Conservation (phyloP, 2,329 filamentous ascomycete genomes). For the Cladophialophora yegresii region DNA sequence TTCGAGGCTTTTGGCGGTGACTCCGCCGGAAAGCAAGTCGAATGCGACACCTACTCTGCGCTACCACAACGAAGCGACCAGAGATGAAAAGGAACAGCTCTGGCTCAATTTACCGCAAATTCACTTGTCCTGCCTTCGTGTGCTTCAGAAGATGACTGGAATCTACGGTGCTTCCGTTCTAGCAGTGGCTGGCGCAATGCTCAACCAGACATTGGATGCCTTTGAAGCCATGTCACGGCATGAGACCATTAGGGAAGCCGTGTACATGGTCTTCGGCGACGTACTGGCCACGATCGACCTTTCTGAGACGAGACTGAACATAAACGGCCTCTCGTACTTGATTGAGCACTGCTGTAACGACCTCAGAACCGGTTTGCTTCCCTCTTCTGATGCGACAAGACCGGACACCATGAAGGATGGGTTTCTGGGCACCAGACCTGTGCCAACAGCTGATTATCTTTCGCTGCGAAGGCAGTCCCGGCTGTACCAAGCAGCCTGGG, state of each 20-base stretch:
- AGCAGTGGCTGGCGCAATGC: constrained; percentile 62
- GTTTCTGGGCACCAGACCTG: neutral
- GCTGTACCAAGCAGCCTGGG: constrained; percentile 59
- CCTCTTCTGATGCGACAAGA: neutral
- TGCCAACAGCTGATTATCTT: neutral
- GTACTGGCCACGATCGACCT: constrained; percentile 66
- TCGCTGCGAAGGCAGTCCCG: constrained; percentile 32
- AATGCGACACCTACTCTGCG: constrained; percentile 53
- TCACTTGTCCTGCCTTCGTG: constrained; percentile 68
- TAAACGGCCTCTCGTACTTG: constrained; percentile 63
- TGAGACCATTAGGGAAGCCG: constrained; percentile 58
- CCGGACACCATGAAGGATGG: constrained; percentile 4
- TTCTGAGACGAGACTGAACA: constrained; percentile 65
- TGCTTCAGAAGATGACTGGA: constrained; percentile 60
- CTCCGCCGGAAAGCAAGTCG: constrained; percentile 51
- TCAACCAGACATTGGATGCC: constrained; percentile 72
- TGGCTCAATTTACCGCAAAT: constrained; percentile 73
- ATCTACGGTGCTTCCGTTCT: constrained; percentile 61
- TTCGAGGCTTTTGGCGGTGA: constrained; percentile 68
- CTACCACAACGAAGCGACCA: constrained; percentile 70
- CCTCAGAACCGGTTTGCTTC: constrained; percentile 44
- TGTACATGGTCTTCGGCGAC: constrained; percentile 61
- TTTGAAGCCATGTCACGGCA: constrained; percentile 59
- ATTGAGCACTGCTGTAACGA: constrained; percentile 74
- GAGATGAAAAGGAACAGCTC: constrained; percentile 79